Evolutionary conservation across 2,329 filamentous ascomycete species (phyloP).

Genomic region (Corinectria fuckeliana): DNA sequence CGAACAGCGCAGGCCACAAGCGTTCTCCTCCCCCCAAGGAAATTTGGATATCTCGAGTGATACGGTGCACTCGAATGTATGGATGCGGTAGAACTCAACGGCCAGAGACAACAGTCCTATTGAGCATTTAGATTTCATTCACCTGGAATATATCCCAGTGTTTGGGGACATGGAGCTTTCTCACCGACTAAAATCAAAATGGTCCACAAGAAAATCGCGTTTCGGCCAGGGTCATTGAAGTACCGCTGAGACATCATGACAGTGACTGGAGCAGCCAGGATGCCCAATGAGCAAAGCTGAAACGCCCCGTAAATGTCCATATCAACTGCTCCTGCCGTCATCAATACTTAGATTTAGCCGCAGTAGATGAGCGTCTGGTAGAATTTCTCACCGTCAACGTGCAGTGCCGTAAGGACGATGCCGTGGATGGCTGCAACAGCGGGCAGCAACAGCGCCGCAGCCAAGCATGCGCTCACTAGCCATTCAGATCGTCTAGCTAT

Average conservation of each 20-base stretch:
- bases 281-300: conserved; percentile 70
- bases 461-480: conserved; percentile 68
- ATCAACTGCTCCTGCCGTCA: conserved; percentile 61
- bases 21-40: conserved; percentile 46
- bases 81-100: conserved; percentile 67
- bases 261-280: conserved; percentile 68
- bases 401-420: conserved; percentile 65
- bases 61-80: conserved; percentile 51
- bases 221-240: conserved; percentile 67
- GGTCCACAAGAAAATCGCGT: conserved; percentile 72
- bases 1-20: conserved; percentile 58
- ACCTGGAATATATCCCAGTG: accelerated
- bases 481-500: conserved; percentile 67
- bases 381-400: conserved; percentile 61
- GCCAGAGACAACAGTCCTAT: conserved; percentile 65
- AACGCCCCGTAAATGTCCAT: conserved; percentile 74
- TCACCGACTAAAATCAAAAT: conserved; percentile 64
- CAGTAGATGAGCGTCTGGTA: background rate
- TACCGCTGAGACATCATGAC: conserved; percentile 68
- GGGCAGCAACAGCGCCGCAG: conserved; percentile 67
- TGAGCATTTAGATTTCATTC: background rate
- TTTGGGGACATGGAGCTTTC: conserved; percentile 4
- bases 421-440: conserved; percentile 69
- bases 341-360: background rate
- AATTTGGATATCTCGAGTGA: conserved; percentile 48